Percentiles rank a stretch among this genome's conserved stretches.
Evolutionary conservation across 371 early-diverging fungal species (phyloP).

Genomic region (Mucor piriformis): DNA sequence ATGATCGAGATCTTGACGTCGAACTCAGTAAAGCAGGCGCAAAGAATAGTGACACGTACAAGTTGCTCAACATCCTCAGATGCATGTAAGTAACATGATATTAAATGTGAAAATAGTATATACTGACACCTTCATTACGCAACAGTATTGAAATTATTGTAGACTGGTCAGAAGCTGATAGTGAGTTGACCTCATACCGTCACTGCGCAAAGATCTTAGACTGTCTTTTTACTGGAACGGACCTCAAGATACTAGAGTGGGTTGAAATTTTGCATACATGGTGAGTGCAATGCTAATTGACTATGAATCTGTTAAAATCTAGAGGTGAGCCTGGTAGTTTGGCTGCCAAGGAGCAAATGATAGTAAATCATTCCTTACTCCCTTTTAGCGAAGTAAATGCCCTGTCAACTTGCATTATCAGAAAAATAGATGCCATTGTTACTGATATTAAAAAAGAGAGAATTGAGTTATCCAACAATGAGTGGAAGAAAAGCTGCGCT

Average conservation of each 20-base stretch:
- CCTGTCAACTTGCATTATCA: conserved; percentile 22
- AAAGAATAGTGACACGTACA: conserved; percentile 17
- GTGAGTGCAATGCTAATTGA: conserved; percentile 23
- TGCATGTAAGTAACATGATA: conserved; percentile 20
- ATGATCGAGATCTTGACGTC: conserved; percentile 14
- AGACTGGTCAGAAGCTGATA: conserved; percentile 20
- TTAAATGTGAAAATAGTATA: conserved; percentile 16
- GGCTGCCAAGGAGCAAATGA: conserved; percentile 23
- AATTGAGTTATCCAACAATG: conserved; percentile 19
- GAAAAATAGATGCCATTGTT: conserved; percentile 23
- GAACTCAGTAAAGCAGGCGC: conserved; percentile 16
- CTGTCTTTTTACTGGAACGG: conserved; percentile 17
- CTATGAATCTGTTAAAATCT: conserved; percentile 29
- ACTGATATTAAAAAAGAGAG: conserved; percentile 10
- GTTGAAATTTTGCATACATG: conserved; percentile 22
- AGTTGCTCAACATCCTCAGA: conserved; percentile 17
- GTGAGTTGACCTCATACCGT: conserved; percentile 23
- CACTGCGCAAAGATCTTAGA: conserved; percentile 19
- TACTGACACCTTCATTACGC: conserved; percentile 13
- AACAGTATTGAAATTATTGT: conserved; percentile 22
- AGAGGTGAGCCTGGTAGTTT: conserved; percentile 28
- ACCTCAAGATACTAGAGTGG: conserved; percentile 22
- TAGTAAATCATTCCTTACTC: conserved; percentile 20
- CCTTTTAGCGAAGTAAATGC: conserved; percentile 19
- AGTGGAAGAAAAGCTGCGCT: conserved; percentile 21